phyloP scores from a whole-genome alignment of 1,139 yeast species.

The Zygotorulaspora mrakii region DNA sequence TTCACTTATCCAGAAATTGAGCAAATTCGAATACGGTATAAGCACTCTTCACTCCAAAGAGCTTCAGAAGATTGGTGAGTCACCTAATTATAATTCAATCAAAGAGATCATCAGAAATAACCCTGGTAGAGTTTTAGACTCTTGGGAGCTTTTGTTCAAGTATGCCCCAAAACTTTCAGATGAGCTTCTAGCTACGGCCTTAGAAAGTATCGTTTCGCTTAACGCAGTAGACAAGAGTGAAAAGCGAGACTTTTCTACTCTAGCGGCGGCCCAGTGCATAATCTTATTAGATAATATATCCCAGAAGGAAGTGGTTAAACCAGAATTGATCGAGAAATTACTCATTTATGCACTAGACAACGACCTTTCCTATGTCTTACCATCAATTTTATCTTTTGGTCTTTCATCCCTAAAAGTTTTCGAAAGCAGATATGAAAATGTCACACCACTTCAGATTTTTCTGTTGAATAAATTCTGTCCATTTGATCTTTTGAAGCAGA shows the following conservation, averaged over 20 bases:
- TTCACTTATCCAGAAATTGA: constrained; percentile 28
- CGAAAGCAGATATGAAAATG: constrained; percentile 11
- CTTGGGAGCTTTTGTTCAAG: constrained; percentile 30
- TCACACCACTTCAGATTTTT: constrained; percentile 19
- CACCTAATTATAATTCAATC: constrained; percentile 21
- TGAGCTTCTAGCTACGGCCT: constrained; percentile 18
- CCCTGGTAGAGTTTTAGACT: constrained; percentile 34
- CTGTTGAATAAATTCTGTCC: constrained; percentile 15
- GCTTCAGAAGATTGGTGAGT: constrained; percentile 18
- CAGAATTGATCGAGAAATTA: constrained; percentile 16
- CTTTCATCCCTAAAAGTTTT: constrained; percentile 14
- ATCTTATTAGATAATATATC: constrained; percentile 15
- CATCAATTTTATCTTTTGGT: constrained; percentile 14
- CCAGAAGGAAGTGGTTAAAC: constrained; percentile 10
- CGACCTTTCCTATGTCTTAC: constrained; percentile 21
- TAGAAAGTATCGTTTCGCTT: constrained; percentile 20
- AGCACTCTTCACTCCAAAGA: constrained; percentile 29
- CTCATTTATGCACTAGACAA: constrained; percentile 13
- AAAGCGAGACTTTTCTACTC: constrained; percentile 8
- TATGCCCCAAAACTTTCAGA: constrained; percentile 18
- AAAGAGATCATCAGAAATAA: constrained; percentile 27
- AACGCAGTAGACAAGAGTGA: not conserved
- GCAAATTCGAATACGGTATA: constrained; percentile 28
- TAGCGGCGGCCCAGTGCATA: constrained; percentile 23
- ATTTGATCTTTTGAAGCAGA: constrained; percentile 12